phyloP scores from a whole-genome alignment of 768 basidiomycete genomes.

The Russula lepida region DNA sequence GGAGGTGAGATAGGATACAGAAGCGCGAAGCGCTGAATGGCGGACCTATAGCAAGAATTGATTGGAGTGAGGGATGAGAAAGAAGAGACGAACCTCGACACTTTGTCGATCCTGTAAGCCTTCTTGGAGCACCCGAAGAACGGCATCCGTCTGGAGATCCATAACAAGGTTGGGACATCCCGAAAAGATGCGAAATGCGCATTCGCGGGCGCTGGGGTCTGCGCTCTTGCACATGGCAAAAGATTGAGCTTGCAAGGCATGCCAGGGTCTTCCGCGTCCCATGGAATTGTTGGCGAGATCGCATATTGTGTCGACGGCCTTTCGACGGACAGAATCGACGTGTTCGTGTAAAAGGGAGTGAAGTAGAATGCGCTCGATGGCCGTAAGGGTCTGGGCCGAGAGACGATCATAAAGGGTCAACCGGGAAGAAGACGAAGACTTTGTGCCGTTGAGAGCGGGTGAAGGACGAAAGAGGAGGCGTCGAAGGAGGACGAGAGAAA shows the following conservation, averaged over 20 bases:
- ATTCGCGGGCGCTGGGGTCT: conserved; percentile 27
- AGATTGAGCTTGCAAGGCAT: conserved; percentile 62
- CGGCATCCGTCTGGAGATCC: conserved; percentile 65
- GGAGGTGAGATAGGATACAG: conserved; percentile 58
- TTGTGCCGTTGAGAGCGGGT: conserved; percentile 28
- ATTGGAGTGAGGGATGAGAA: neutral
- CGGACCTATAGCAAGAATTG: conserved; percentile 44
- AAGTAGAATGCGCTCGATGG: conserved; percentile 64
- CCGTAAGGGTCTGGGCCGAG: conserved; percentile 52
- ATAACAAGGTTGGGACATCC: conserved; percentile 69
- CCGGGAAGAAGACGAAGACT: conserved; percentile 27
- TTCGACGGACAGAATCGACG: conserved; percentile 49
- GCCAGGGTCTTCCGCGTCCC: conserved; percentile 72
- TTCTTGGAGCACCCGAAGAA: conserved; percentile 54
- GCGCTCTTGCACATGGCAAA: conserved; percentile 52
- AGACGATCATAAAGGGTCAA: conserved; percentile 73
- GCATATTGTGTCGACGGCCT: conserved; percentile 65
- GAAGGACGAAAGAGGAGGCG: conserved; percentile 66
- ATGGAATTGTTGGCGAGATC: conserved; percentile 72
- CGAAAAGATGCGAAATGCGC: conserved; percentile 61
- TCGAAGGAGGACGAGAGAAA: conserved; percentile 73
- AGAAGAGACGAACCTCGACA: conserved; percentile 43
- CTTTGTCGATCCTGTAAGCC: conserved; percentile 61
- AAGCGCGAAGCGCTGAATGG: conserved; percentile 61
- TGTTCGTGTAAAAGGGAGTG: conserved; percentile 60